These are phyloP conservation scores for Avena insularis DNA, from an alignment of 176 grass and related monocot genomes.

Conservation along the genomic window DNA sequence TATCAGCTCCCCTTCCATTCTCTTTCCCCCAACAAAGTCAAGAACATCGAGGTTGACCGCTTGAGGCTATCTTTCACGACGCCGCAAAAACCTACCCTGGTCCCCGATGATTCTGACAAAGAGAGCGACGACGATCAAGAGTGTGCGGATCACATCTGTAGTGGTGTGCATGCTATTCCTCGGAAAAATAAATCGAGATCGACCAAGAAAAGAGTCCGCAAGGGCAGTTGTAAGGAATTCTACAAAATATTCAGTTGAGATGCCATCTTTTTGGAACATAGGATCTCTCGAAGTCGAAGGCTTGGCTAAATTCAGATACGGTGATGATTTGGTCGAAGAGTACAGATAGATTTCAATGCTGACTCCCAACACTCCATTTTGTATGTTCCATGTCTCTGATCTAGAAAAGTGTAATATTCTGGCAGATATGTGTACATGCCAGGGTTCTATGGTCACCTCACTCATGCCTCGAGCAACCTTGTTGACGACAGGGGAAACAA, in stretches of 20 bases:
- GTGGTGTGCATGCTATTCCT: neutral
- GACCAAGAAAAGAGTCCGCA: neutral
- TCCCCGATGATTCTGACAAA: neutral
- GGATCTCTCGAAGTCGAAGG: neutral
- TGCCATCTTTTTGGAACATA: neutral
- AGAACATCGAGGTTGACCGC: conserved; percentile 20
- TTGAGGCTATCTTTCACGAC: conserved; percentile 17
- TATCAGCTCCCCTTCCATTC: conserved; percentile 61
- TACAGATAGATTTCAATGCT: neutral
- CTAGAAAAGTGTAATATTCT: no score
- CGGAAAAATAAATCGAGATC: neutral
- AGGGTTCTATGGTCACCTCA: no score
- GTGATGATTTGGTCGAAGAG: neutral
- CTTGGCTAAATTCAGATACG: conserved; percentile 8
- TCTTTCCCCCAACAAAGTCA: conserved; percentile 24
- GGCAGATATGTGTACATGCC: no score
- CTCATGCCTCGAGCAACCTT: no score
- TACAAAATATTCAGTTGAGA: conserved; percentile 4
- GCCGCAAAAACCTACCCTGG: neutral
- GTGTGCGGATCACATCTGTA: neutral
- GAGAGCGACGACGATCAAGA: neutral
- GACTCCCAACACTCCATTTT: neutral
- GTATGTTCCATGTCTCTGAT: neutral
- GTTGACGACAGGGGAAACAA: no score
- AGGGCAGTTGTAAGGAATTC: neutral